Evolutionary conservation across 2,329 filamentous ascomycete genomes (phyloP).

Genomic region (Beauveria scarabaeidicola): DNA sequence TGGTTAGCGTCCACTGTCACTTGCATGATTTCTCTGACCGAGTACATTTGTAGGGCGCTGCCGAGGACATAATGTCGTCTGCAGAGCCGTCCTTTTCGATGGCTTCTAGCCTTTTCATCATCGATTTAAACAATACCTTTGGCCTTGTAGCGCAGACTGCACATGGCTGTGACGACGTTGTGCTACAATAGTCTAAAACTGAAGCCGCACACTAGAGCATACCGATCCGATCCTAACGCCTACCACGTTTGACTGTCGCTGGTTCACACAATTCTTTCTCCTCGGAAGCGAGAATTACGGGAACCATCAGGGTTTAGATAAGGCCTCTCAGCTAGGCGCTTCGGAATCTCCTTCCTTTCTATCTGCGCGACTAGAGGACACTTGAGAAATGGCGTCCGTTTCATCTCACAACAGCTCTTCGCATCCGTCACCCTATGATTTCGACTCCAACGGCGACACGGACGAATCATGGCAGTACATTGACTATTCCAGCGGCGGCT

Average conservation of each 20-base stretch:
- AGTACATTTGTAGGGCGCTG: neutral
- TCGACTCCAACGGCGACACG: conserved; percentile 28
- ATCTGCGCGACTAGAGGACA: neutral
- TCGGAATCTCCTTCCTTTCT: neutral
- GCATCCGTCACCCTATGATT: conserved; percentile 31
- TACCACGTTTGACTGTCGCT: neutral
- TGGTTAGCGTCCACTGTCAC: conserved; percentile 10
- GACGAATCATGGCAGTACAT: conserved; percentile 40
- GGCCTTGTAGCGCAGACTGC: neutral
- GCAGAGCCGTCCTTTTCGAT: neutral
- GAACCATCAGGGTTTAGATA: neutral
- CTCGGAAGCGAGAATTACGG: neutral
- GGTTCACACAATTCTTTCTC: neutral
- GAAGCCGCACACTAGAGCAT: neutral
- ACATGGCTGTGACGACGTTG: neutral
- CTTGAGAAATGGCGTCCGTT: conserved; percentile 27
- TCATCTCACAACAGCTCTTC: conserved; percentile 31
- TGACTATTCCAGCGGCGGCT: conserved; percentile 27
- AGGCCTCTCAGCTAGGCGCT: neutral
- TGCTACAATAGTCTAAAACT: neutral
- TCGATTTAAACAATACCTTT: neutral
- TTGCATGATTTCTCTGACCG: conserved; percentile 10
- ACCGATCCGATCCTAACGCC: neutral
- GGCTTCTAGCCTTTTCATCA: neutral
- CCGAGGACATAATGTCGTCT: conserved; percentile 9